Conservation (phyloP, 768 basidiomycete species). For the Leccinellum luteum region DNA sequence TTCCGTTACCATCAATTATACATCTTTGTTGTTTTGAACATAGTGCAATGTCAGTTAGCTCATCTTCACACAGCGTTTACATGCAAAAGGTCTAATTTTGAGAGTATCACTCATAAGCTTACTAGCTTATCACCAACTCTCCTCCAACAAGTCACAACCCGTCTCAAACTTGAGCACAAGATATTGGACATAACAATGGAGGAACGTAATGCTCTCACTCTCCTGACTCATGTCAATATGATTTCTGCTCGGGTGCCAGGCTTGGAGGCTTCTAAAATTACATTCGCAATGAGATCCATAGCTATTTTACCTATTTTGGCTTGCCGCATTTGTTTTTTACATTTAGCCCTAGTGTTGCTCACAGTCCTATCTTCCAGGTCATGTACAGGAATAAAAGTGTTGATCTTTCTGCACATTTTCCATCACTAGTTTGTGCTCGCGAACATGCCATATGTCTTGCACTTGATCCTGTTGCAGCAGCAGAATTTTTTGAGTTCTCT, state of each 20-base stretch:
- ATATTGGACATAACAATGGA: neutral
- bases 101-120: neutral
- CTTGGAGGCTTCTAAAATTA: conserved; percentile 26
- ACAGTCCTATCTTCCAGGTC: conserved; percentile 32
- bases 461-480: conserved; percentile 34
- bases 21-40: neutral
- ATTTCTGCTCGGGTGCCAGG: conserved; percentile 32
- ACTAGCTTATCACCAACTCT: neutral
- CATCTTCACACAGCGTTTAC: neutral
- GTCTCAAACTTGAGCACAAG: neutral
- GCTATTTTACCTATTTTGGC: conserved; percentile 30
- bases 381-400: conserved; percentile 20
- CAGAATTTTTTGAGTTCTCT: conserved; percentile 32
- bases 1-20: neutral
- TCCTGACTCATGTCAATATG: conserved; percentile 30
- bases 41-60: neutral
- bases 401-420: neutral
- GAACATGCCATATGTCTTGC: conserved; percentile 21
- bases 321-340: conserved; percentile 29
- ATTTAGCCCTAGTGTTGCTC: conserved; percentile 19
- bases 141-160: too few relatives aligned
- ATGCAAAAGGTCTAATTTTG: neutral
- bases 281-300: conserved; percentile 23
- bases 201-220: conserved; percentile 11
- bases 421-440: neutral